Conservation (phyloP, 768 basidiomycete species). For the Trichaptum fuscoviolaceum region DNA sequence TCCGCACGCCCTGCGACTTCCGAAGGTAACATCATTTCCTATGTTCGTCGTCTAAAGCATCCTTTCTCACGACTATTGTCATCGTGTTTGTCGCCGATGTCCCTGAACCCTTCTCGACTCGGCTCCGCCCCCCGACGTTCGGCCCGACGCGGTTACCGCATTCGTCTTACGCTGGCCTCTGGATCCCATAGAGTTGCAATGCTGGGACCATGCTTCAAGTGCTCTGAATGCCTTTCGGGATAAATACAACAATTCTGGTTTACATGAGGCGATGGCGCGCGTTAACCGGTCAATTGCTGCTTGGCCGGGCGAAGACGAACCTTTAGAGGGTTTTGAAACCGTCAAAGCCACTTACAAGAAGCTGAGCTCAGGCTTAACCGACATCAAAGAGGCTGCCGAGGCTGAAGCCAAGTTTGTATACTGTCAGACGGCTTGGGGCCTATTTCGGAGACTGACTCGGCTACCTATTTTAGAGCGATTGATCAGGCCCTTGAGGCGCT, state of each 20-base stretch:
- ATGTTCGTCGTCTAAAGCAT: slow-evolving; percentile 7
- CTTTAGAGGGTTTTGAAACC: slow-evolving; percentile 60
- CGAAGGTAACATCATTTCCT: slow-evolving; percentile 55
- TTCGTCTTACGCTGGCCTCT: background rate
- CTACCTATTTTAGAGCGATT: slow-evolving; percentile 46
- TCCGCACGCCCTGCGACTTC: slow-evolving; percentile 63
- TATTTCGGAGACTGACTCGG: slow-evolving; percentile 8
- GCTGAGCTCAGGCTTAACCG: slow-evolving; percentile 53
- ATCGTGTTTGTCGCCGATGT: background rate
- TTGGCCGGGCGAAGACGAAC: slow-evolving; percentile 68
- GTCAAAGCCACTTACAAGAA: slow-evolving; percentile 62
- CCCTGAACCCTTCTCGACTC: background rate
- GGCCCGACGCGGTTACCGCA: background rate
- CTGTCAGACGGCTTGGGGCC: slow-evolving; percentile 20
- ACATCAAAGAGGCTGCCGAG: slow-evolving; percentile 53
- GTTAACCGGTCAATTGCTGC: slow-evolving; percentile 67
- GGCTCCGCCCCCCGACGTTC: background rate
- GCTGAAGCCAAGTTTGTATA: slow-evolving; percentile 52
- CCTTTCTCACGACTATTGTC: background rate
- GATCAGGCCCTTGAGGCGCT: slow-evolving; percentile 68
- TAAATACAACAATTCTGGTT: slow-evolving; percentile 44
- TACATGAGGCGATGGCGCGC: slow-evolving; percentile 57
- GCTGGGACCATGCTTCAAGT: slow-evolving; percentile 64
- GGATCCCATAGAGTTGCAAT: slow-evolving; percentile 54
- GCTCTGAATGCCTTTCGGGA: slow-evolving; percentile 52